Conservation (phyloP, 2,329 filamentous ascomycete species). For the Paramyrothecium sp. region DNA sequence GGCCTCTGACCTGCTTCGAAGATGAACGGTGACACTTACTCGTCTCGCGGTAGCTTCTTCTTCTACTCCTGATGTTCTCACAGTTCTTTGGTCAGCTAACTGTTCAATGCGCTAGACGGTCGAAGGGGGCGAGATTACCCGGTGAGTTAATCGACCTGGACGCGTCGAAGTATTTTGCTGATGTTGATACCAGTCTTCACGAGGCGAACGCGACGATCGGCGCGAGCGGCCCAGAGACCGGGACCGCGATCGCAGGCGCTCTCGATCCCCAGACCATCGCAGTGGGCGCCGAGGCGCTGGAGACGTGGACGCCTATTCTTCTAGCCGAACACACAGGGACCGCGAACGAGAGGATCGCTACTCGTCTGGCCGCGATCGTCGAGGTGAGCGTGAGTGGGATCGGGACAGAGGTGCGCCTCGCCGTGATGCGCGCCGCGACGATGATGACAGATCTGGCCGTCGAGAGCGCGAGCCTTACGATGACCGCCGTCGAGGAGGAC, state of each 20-base stretch:
- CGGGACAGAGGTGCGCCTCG: conserved; percentile 63
- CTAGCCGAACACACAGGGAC: conserved; percentile 88
- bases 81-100: conserved; percentile 29
- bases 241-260: conserved; percentile 62
- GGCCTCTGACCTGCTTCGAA: conserved; percentile 22
- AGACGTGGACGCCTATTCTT: conserved; percentile 86
- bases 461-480: conserved; percentile 55
- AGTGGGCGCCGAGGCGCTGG: conserved; percentile 69
- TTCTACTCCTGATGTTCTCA: conserved; percentile 3
- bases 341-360: conserved; percentile 93
- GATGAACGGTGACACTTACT: conserved; percentile 87
- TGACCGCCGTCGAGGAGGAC: conserved; percentile 51
- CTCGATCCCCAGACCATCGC: conserved; percentile 78
- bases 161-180: conserved; percentile 7
- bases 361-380: conserved; percentile 59
- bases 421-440: conserved; percentile 64
- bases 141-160: conserved; percentile 34
- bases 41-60: conserved; percentile 65
- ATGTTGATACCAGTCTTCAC: conserved; percentile 21
- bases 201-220: conserved; percentile 31
- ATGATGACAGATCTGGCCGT: conserved; percentile 56
- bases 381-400: conserved; percentile 75
- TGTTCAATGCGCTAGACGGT: conserved; percentile 33
- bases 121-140: conserved; percentile 56
- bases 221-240: conserved; percentile 23